Evolutionary conservation across 305 asterid species (phyloP).

Genomic region (Rubia peregrina): DNA sequence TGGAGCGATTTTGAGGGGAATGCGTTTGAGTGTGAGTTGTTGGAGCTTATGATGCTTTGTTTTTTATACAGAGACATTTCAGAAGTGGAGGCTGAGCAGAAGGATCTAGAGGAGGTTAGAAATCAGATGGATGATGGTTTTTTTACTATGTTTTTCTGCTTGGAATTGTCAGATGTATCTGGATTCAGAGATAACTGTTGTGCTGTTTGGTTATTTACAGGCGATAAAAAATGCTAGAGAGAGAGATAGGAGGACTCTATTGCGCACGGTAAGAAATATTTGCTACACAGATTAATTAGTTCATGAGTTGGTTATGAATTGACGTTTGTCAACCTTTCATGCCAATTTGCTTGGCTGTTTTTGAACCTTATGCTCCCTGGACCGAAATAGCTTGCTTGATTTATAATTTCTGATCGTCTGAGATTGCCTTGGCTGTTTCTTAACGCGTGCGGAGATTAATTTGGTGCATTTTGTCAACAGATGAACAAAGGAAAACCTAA

Average conservation of each 20-base stretch:
- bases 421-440: not conserved
- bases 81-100: conserved; percentile 90
- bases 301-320: not conserved
- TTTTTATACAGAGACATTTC: conserved; percentile 54
- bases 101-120: conserved; percentile 66
- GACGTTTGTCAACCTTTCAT: not conserved
- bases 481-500: conserved; percentile 67
- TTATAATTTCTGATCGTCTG: not conserved
- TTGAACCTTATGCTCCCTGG: not conserved
- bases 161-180: conserved; percentile 5
- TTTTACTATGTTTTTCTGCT: not conserved
- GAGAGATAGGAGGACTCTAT: conserved; percentile 74
- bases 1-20: conserved; percentile 3
- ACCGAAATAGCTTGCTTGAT: not conserved
- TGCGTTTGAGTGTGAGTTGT: not conserved
- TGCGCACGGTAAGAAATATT: conserved; percentile 60
- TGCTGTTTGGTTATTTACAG: conserved; percentile 33
- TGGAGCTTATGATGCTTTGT: conserved; percentile 13
- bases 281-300: not conserved
- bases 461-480: conserved; percentile 31
- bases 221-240: conserved; percentile 90
- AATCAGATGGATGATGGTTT: not conserved
- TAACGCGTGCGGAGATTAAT: not conserved
- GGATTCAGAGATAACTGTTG: conserved; percentile 18
- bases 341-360: not conserved